Evolutionary conservation across 129 eudicot species (phyloP).

Genomic region (Glebionis coronaria): DNA sequence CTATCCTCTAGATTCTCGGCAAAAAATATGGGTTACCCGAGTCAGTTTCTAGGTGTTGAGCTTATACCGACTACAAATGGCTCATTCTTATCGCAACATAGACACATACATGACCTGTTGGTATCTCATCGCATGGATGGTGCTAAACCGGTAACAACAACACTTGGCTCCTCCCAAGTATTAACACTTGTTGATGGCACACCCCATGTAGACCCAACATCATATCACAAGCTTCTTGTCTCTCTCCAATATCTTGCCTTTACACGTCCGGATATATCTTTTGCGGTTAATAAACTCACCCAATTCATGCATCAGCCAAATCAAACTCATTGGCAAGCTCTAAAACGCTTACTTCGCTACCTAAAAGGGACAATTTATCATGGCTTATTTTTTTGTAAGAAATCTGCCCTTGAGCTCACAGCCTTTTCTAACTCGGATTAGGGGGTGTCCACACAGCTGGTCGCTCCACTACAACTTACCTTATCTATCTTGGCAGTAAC

Average conservation of each 20-base stretch:
- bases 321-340: too few species aligned
- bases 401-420: neutral
- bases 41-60: neutral
- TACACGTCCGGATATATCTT: too few species aligned
- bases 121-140: neutral
- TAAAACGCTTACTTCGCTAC: too few species aligned
- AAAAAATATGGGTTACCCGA: conserved; percentile 2
- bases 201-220: neutral
- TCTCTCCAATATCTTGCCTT: too few species aligned
- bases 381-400: neutral
- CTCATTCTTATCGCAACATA: neutral
- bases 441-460: neutral
- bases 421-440: neutral
- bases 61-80: conserved; percentile 4
- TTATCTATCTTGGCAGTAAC: neutral
- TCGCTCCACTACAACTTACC: neutral
- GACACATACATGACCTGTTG: neutral
- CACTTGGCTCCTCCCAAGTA: neutral
- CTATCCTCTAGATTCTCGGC: neutral
- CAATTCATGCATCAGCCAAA: too few species aligned
- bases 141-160: neutral
- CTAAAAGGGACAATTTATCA: conserved; percentile 6
- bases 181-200: neutral
- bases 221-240: neutral
- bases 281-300: too few species aligned